A percentile compares a stretch with the other conserved stretches of the same genome.
These are phyloP conservation scores for Dactylonectria estremocensis DNA, from an alignment of 2,329 filamentous ascomycete genomes.

Conservation along the genomic window DNA sequence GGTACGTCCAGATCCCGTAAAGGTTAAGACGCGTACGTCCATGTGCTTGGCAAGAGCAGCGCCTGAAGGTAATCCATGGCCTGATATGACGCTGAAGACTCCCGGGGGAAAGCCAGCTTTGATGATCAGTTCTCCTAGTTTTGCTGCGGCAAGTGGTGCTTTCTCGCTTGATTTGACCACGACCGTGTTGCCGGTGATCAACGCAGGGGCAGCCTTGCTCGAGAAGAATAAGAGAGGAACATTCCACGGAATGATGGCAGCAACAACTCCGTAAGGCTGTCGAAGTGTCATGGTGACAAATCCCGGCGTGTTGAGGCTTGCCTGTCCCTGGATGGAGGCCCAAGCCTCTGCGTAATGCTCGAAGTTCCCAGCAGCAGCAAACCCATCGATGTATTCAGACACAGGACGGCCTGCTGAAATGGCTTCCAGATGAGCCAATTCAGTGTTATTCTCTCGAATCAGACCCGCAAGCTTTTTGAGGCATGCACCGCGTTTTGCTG, in stretches of 20 bases:
- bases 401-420: slow-evolving; percentile 42
- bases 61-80: slow-evolving; percentile 77
- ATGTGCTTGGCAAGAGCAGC: slow-evolving; percentile 77
- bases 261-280: slow-evolving; percentile 68
- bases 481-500: slow-evolving; percentile 56
- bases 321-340: slow-evolving; percentile 60
- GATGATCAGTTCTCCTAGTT: slow-evolving; percentile 69
- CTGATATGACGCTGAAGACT: slow-evolving; percentile 82
- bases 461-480: slow-evolving; percentile 63
- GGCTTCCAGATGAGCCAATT: slow-evolving; percentile 55
- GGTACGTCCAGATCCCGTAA: slow-evolving; percentile 82
- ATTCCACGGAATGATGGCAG: slow-evolving; percentile 74
- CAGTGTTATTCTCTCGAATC: slow-evolving; percentile 56
- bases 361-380: slow-evolving; percentile 59
- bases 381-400: slow-evolving; percentile 39
- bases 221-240: slow-evolving; percentile 62
- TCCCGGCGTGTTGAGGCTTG: slow-evolving; percentile 64
- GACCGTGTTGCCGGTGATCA: slow-evolving; percentile 42
- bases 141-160: slow-evolving; percentile 37
- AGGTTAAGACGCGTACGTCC: slow-evolving; percentile 80
- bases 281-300: slow-evolving; percentile 62
- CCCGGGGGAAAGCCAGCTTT: slow-evolving; percentile 83
- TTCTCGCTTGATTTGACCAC: slow-evolving; percentile 42
- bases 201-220: slow-evolving; percentile 54
- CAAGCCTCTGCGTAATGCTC: slow-evolving; percentile 60